Percentiles rank a stretch among this genome's conserved stretches.
phyloP scores from a whole-genome alignment of 148 eudicot genomes.

The Agrostemma githago region DNA sequence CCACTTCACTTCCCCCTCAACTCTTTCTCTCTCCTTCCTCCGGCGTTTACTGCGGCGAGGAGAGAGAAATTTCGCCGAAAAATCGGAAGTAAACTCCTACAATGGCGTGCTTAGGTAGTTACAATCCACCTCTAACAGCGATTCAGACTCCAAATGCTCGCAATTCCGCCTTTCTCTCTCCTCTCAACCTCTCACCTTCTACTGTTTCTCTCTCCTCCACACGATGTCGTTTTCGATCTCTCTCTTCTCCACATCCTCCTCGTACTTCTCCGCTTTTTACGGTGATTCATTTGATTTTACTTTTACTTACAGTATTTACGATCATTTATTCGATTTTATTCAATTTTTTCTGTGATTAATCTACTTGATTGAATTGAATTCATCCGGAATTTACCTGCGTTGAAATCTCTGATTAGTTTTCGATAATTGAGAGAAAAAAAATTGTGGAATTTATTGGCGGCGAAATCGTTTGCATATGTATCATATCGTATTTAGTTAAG shows the following conservation, averaged over 20 bases:
- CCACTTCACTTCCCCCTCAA: neutral
- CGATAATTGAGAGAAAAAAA: neutral
- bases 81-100: neutral
- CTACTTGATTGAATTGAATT: neutral
- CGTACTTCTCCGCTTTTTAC: conserved; percentile 18
- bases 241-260: neutral
- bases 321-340: neutral
- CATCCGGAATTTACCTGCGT: neutral
- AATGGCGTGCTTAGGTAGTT: conserved; percentile 31
- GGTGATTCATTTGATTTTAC: conserved; percentile 22
- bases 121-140: conserved; percentile 14
- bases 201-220: conserved; percentile 12
- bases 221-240: conserved; percentile 13
- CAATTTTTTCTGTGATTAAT: neutral
- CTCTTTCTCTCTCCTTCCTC: neutral
- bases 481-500: conserved; percentile 6
- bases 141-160: conserved; percentile 15
- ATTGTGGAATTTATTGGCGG: neutral
- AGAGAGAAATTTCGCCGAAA: conserved; percentile 10
- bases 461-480: neutral
- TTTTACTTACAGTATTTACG: neutral
- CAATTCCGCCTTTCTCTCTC: conserved; percentile 28
- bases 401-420: neutral
- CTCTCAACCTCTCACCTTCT: conserved; percentile 18
- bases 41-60: neutral